Conservation (phyloP, 1,139 yeast species). For the Scheffersomyces insectosa region DNA sequence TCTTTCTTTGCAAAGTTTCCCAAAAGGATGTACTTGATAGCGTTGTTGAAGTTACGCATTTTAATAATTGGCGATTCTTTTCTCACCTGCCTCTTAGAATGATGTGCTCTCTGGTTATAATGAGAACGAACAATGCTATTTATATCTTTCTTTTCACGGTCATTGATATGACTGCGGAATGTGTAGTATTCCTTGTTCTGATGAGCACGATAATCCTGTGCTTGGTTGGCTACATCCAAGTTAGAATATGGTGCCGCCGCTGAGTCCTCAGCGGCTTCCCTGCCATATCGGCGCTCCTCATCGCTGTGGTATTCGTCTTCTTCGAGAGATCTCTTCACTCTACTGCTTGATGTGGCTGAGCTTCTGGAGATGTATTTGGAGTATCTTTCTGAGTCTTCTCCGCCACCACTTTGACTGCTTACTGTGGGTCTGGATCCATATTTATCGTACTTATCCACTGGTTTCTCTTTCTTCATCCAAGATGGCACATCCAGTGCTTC, state of each 20-base stretch:
- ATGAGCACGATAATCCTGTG: slow-evolving; percentile 14
- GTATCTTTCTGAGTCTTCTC: slow-evolving; percentile 18
- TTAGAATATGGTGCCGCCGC: slow-evolving; percentile 33
- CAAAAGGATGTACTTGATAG: slow-evolving; percentile 84
- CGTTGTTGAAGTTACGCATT: slow-evolving; percentile 85
- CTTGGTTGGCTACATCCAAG: slow-evolving; percentile 32
- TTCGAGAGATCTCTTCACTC: slow-evolving; percentile 13
- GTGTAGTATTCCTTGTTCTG: slow-evolving; percentile 32
- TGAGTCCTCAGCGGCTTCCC: slow-evolving; percentile 7
- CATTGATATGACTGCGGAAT: slow-evolving; percentile 41
- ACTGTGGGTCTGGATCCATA: slow-evolving; percentile 28
- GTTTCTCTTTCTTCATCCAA: slow-evolving; percentile 36
- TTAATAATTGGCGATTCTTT: slow-evolving; percentile 81
- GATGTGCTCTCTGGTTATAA: slow-evolving; percentile 81
- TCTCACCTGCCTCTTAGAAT: slow-evolving; percentile 64
- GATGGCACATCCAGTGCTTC: slow-evolving; percentile 34
- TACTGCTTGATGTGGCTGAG: background rate
- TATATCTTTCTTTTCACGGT: slow-evolving; percentile 38
- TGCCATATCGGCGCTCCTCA: slow-evolving; percentile 4
- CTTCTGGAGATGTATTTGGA: slow-evolving; percentile 26
- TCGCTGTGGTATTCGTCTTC: slow-evolving; percentile 13
- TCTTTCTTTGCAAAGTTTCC: slow-evolving; percentile 58
- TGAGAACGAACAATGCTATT: slow-evolving; percentile 74
- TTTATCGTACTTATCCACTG: slow-evolving; percentile 39
- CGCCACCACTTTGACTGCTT: slow-evolving; percentile 1